Evolutionary conservation across 1,284 basidiomycete genomes (phyloP).

Genomic region (Inonotus hispidus): DNA sequence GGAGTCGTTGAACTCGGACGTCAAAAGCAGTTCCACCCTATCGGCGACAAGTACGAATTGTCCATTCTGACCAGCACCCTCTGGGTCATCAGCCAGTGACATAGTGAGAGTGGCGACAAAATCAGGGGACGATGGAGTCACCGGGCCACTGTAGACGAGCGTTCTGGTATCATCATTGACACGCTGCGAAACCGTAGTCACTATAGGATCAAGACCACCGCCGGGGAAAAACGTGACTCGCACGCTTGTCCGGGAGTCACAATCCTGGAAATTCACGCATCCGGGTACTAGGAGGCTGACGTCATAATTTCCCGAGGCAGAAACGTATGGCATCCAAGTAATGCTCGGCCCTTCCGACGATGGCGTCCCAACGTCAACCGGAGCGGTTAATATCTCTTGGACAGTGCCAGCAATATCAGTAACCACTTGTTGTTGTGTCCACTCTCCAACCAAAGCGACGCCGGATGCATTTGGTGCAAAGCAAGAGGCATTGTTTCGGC

Average conservation of each 20-base stretch:
- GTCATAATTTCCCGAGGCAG: constrained; percentile 81
- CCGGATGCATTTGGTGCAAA: constrained; percentile 69
- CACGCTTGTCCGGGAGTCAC: constrained; percentile 75
- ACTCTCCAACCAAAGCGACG: constrained; percentile 58
- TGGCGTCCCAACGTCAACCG: constrained; percentile 60
- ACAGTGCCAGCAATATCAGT: constrained; percentile 78
- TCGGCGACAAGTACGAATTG: constrained; percentile 80
- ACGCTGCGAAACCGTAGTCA: constrained; percentile 69
- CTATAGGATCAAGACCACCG: constrained; percentile 54
- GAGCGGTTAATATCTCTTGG: constrained; percentile 69
- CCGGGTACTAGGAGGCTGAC: constrained; percentile 86
- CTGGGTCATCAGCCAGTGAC: constrained; percentile 56
- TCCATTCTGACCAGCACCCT: constrained; percentile 54
- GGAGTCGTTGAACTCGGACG: constrained; percentile 43
- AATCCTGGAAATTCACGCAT: constrained; percentile 78
- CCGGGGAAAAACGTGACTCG: constrained; percentile 81
- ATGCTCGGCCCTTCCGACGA: constrained; percentile 62
- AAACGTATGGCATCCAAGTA: constrained; percentile 89
- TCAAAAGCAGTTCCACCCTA: constrained; percentile 68
- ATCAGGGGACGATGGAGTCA: constrained; percentile 65
- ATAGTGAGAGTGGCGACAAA: constrained; percentile 77
- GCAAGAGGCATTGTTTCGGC: constrained; percentile 65
- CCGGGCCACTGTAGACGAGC: constrained; percentile 76
- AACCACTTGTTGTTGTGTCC: constrained; percentile 56
- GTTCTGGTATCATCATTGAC: constrained; percentile 59